Percentiles rank a stretch among this genome's conserved stretches.
Evolutionary conservation across 2,329 filamentous ascomycete species (phyloP).

Genomic region (Ceratocystis ficicola): DNA sequence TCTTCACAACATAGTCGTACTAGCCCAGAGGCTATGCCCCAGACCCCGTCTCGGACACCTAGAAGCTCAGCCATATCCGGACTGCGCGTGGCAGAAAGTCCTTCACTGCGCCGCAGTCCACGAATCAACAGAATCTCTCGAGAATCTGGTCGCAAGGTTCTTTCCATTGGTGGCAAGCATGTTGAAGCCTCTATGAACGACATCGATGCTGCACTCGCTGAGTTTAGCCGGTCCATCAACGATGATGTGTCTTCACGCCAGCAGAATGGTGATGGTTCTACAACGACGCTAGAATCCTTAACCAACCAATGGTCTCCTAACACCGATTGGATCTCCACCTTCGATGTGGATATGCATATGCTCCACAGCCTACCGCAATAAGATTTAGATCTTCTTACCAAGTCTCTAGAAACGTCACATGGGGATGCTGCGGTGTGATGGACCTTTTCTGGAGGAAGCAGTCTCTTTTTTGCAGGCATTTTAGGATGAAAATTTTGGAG

Average conservation of each 20-base stretch:
- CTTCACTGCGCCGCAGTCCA: conserved; percentile 35
- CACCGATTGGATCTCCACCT: conserved; percentile 16
- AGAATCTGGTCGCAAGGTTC: conserved; percentile 7
- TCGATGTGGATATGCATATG: conserved; percentile 15
- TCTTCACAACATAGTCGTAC: conserved; percentile 35
- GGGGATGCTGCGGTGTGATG: neutral
- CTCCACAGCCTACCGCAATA: conserved; percentile 7
- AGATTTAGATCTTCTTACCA: neutral
- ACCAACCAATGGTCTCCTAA: conserved; percentile 16
- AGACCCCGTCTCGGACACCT: conserved; percentile 39
- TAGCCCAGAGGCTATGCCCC: conserved; percentile 31
- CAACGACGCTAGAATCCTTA: conserved; percentile 7
- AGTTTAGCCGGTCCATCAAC: conserved; percentile 19
- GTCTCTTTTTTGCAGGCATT: neutral
- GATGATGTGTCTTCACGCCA: neutral
- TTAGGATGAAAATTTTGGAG: too few species aligned
- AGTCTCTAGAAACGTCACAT: conserved; percentile 5
- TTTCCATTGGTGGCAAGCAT: conserved; percentile 14
- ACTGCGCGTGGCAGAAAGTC: conserved; percentile 27
- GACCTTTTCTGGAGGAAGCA: neutral
- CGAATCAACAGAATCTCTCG: conserved; percentile 25
- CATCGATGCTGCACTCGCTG: conserved; percentile 21
- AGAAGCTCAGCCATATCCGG: conserved; percentile 26
- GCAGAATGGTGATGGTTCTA: neutral
- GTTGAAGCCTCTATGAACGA: conserved; percentile 21